Evolutionary conservation across 148 eudicot genomes (phyloP).

Genomic region (Fagopyrum homotropicum): DNA sequence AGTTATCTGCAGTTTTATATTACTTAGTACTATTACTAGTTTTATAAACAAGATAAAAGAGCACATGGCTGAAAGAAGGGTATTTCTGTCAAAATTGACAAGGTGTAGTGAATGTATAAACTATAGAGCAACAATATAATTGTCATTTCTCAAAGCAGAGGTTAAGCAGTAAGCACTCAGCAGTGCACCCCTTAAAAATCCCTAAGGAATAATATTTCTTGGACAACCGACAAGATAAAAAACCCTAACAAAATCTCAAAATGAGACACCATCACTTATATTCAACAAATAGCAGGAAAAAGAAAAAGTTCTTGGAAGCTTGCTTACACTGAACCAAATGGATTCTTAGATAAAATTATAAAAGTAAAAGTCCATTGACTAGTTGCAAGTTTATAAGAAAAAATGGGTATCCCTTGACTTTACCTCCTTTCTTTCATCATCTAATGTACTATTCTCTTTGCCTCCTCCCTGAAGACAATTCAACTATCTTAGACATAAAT

Average conservation of each 20-base stretch:
- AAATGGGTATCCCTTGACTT: too few relatives aligned
- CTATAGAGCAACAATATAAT: not conserved
- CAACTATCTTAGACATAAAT: too few relatives aligned
- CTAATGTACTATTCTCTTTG: too few relatives aligned
- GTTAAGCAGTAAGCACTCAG: too few relatives aligned
- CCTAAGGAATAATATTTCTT: not conserved
- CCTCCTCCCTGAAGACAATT: too few relatives aligned
- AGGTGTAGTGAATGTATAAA: too few relatives aligned
- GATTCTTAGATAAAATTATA: too few relatives aligned
- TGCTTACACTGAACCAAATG: not conserved
- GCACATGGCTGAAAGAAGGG: not conserved
- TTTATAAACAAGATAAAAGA: not conserved
- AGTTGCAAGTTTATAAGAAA: too few relatives aligned
- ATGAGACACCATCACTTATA: not conserved
- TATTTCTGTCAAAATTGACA: not conserved
- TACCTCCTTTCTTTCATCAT: too few relatives aligned
- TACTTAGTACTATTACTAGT: not conserved
- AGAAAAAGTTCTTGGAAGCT: not conserved
- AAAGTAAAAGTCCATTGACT: too few relatives aligned
- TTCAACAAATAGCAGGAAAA: not conserved
- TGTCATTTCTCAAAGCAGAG: too few relatives aligned
- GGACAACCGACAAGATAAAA: not conserved
- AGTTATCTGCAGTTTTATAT: not conserved
- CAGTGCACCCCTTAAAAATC: not conserved
- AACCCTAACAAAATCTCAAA: not conserved